phyloP scores from a whole-genome alignment of 352 stramenopile species.

The Stephanocyclus meneghinianus region DNA sequence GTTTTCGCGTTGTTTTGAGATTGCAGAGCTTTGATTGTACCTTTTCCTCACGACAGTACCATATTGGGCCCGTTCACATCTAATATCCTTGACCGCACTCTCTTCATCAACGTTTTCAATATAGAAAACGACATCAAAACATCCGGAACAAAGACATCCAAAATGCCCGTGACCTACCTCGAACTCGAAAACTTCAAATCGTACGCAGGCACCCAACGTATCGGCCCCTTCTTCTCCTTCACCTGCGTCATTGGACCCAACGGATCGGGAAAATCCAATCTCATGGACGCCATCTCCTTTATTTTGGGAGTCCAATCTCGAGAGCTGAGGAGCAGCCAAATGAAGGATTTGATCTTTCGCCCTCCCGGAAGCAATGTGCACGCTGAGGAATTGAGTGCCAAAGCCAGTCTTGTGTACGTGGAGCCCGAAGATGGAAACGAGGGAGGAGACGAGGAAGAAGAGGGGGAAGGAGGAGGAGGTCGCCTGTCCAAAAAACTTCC shows the following conservation, averaged over 20 bases:
- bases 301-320: slow-evolving; percentile 95
- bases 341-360: slow-evolving; percentile 96
- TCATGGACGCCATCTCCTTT: slow-evolving; percentile 97
- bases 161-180: slow-evolving; percentile 85
- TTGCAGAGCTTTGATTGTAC: too few species aligned
- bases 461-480: slow-evolving; percentile 17
- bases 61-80: too few species aligned
- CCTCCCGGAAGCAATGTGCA: slow-evolving; percentile 58
- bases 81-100: neutral
- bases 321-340: slow-evolving; percentile 92
- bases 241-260: slow-evolving; percentile 98
- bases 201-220: slow-evolving; percentile 90
- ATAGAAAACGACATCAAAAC: neutral
- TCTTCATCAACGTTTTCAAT: neutral
- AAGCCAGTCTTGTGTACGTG: slow-evolving; percentile 93
- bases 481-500: slow-evolving; percentile 25
- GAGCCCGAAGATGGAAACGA: slow-evolving; percentile 38
- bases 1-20: too few species aligned
- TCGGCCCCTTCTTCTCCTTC: slow-evolving; percentile 97
- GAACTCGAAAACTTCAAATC: slow-evolving; percentile 99
- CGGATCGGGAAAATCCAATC: slow-evolving; percentile 88
- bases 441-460: slow-evolving; percentile 46
- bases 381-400: slow-evolving; percentile 71
- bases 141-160: neutral
- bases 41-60: too few species aligned